Conservation (phyloP, 2,329 filamentous ascomycete species). For the Ophiostoma fasciatum region DNA sequence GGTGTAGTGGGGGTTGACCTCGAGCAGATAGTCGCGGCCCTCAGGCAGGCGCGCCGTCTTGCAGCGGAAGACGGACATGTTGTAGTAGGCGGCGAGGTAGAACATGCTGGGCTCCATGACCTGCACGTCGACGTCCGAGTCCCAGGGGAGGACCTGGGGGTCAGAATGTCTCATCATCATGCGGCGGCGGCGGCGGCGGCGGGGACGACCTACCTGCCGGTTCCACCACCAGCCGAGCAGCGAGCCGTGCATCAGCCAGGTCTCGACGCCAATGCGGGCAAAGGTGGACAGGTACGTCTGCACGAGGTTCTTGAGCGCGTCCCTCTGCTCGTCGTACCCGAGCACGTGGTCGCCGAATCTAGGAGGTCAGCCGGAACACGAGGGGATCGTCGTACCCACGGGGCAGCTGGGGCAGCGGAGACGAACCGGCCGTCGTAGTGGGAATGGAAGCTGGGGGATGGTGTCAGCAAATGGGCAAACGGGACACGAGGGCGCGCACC, state of each 20-base stretch:
- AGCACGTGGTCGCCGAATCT: conserved; percentile 26
- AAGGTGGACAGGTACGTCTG: conserved; percentile 60
- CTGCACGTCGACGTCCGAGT: conserved; percentile 64
- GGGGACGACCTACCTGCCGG: conserved; percentile 22
- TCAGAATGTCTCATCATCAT: no score
- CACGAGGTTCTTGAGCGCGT: conserved; percentile 50
- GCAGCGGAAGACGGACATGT: conserved; percentile 36
- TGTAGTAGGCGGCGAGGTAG: conserved; percentile 51
- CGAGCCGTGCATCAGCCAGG: conserved; percentile 78
- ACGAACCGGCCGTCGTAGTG: conserved; percentile 23
- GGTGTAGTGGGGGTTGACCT: conserved; percentile 29
- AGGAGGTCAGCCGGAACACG: background rate
- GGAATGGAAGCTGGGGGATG: conserved; percentile 18
- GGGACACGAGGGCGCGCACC: no score
- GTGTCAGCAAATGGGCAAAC: background rate
- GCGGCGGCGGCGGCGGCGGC: conserved; percentile 3
- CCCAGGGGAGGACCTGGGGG: conserved; percentile 47
- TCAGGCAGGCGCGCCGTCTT: conserved; percentile 23
- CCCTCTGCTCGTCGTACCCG: conserved; percentile 39
- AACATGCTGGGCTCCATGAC: conserved; percentile 51
- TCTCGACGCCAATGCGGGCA: conserved; percentile 50
- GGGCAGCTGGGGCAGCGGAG: no score
- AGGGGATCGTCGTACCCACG: no score
- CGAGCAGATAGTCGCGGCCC: conserved; percentile 32
- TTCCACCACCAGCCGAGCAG: conserved; percentile 84